phyloP scores from a whole-genome alignment of 805 yeast genomes.

The Myxozyma lipomycoides region DNA sequence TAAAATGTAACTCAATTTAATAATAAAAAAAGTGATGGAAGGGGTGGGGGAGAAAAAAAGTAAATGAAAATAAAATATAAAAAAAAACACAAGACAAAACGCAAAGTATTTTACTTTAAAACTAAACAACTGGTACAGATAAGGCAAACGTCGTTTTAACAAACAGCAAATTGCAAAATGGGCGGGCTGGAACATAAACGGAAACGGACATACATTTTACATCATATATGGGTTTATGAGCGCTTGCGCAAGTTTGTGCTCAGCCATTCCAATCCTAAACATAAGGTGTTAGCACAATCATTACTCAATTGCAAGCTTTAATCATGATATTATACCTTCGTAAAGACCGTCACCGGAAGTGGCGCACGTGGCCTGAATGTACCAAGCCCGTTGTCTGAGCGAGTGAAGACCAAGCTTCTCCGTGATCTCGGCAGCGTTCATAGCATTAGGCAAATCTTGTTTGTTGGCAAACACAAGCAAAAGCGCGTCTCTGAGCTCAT shows the following conservation, averaged over 20 bases:
- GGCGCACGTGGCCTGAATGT: constrained; percentile 88
- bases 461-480: constrained; percentile 84
- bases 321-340: constrained; percentile 49
- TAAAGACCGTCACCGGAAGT: constrained; percentile 84
- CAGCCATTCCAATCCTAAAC: constrained; percentile 28
- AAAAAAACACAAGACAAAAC: not conserved
- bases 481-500: constrained; percentile 76
- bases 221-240: constrained; percentile 16
- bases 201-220: no score
- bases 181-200: no score
- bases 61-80: not conserved
- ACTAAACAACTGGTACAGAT: not conserved
- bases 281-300: constrained; percentile 4
- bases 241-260: constrained; percentile 30
- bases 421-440: constrained; percentile 76
- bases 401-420: constrained; percentile 62
- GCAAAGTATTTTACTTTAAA: not conserved
- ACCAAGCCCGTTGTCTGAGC: constrained; percentile 73
- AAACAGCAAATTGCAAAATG: no score
- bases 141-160: no score
- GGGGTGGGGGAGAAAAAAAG: not conserved
- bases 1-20: not conserved
- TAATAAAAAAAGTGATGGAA: not conserved
- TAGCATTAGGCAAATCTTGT: constrained; percentile 69
- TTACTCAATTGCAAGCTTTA: no score